These are phyloP conservation scores for Paralagenidium karlingii DNA, from an alignment of 352 stramenopile species.

Conservation along the genomic window DNA sequence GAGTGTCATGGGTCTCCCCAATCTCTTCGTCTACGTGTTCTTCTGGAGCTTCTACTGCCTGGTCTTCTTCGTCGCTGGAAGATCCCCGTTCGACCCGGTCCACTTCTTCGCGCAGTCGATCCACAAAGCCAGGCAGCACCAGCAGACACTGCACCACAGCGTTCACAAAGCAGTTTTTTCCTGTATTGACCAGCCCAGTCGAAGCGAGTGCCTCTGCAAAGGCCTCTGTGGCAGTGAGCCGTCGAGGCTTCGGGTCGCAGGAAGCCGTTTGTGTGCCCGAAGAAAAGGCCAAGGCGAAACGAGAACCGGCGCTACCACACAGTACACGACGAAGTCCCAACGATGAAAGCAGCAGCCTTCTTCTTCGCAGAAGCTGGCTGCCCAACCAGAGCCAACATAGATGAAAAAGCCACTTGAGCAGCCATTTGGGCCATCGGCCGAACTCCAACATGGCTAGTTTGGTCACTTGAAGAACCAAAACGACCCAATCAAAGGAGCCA, in stretches of 20 bases:
- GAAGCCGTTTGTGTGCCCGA: background rate
- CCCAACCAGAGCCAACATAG: no score
- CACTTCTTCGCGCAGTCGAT: conserved; percentile 12
- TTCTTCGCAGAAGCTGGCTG: no score
- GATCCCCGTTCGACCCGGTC: background rate
- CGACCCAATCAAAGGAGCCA: no score
- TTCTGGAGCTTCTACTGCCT: background rate
- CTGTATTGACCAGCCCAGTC: conserved; percentile 43
- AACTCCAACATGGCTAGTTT: no score
- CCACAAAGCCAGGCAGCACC: conserved; percentile 21
- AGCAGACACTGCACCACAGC: conserved; percentile 57
- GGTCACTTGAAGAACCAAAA: no score
- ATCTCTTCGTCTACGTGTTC: background rate
- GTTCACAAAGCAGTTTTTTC: conserved; percentile 71
- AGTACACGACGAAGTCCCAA: background rate
- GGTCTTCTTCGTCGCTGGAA: background rate
- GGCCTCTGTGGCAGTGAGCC: conserved; percentile 7
- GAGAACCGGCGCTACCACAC: background rate
- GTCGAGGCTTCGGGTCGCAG: background rate
- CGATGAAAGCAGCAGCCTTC: background rate
- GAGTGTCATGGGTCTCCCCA: background rate
- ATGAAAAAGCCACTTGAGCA: no score
- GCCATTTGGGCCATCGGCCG: no score
- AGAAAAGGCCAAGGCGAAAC: background rate
- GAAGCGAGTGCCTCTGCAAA: no score